phyloP scores from a whole-genome alignment of 139 green algal species.

The Desmodesmus armatus region DNA sequence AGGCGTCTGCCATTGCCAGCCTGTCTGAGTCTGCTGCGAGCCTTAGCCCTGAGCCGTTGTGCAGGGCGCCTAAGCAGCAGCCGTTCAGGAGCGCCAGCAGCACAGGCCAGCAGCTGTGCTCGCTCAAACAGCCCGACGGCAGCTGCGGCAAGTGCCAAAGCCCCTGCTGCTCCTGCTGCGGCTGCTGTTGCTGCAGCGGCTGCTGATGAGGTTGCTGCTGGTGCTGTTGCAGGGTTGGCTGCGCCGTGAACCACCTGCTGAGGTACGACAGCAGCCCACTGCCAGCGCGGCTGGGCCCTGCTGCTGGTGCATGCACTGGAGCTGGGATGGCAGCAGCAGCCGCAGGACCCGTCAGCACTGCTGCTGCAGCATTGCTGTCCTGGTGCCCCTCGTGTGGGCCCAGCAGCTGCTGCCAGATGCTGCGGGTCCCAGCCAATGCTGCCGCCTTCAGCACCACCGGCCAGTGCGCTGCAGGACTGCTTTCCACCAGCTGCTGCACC shows the following conservation, averaged over 20 bases:
- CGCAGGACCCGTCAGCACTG: no score
- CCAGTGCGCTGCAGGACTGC: background rate
- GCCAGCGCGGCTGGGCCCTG: background rate
- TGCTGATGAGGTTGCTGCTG: no score
- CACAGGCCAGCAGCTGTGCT: background rate
- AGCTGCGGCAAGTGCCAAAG: background rate
- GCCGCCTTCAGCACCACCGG: background rate
- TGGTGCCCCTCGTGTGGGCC: background rate
- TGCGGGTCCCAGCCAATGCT: background rate
- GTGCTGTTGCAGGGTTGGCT: no score
- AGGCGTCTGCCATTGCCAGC: background rate
- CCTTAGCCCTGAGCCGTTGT: background rate
- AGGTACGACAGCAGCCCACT: no score
- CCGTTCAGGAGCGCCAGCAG: background rate
- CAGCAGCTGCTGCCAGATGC: background rate
- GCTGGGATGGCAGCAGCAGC: background rate
- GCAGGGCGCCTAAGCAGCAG: background rate
- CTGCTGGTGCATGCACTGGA: no score
- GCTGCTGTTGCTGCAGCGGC: no score
- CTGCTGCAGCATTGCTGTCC: no score
- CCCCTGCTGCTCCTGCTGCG: background rate
- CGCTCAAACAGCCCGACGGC: background rate
- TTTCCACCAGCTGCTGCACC: no score
- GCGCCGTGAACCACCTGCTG: no score
- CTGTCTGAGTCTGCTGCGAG: no score